Evolutionary conservation across 164 flowering plant genomes (phyloP).

Genomic region (Kingdonia uniflora): DNA sequence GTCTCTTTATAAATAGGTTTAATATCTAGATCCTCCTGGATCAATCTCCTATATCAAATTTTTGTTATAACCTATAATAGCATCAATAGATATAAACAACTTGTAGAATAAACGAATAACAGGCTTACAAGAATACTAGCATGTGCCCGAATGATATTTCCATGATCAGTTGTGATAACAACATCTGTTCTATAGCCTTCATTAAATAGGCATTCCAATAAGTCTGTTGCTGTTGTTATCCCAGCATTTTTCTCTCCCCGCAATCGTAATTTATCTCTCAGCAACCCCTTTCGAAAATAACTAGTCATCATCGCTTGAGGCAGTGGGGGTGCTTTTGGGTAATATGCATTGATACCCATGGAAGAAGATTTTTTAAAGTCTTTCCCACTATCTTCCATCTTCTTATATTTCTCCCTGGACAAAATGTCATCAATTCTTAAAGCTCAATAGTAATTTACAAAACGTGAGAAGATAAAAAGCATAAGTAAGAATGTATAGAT

Average conservation of each 20-base stretch:
- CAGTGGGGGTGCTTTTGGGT: slow-evolving; percentile 32
- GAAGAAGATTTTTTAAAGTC: not conserved
- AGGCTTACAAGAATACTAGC: slow-evolving; percentile 68
- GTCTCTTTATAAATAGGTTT: too few species aligned
- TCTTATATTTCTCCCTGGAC: slow-evolving; percentile 7
- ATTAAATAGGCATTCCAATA: slow-evolving; percentile 70
- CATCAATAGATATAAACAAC: not conserved
- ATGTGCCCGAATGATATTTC: slow-evolving; percentile 56
- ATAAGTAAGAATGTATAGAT: too few species aligned
- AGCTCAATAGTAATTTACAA: too few species aligned
- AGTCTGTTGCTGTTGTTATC: slow-evolving; percentile 22
- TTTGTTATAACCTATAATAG: not conserved
- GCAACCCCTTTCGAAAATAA: slow-evolving; percentile 5
- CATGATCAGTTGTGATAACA: slow-evolving; percentile 36
- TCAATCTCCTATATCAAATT: too few species aligned
- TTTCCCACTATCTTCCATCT: slow-evolving; percentile 12
- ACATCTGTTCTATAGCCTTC: slow-evolving; percentile 75
- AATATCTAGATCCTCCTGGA: too few species aligned
- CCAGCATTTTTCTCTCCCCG: slow-evolving; percentile 20
- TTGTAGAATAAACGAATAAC: not conserved
- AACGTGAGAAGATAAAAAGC: too few species aligned
- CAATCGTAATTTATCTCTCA: slow-evolving; percentile 8
- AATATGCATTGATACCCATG: not conserved
- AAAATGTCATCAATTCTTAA: not conserved
- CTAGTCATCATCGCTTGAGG: slow-evolving; percentile 15